Base-by-base conservation (phyloP, 2,329 filamentous ascomycete genomes). In the Fulvia fulva region DNA sequence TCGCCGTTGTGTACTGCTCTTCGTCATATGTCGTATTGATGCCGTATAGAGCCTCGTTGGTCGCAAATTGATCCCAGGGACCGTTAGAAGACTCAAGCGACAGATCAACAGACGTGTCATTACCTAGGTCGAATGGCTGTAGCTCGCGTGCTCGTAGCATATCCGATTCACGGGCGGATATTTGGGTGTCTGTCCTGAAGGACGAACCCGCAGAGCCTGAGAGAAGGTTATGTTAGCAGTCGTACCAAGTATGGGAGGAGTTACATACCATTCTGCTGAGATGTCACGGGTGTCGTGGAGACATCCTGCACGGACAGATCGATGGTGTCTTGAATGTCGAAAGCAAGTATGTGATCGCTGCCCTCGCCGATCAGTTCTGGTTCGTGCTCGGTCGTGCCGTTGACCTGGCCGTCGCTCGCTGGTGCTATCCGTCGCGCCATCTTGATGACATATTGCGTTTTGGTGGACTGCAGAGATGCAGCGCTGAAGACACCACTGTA, bases 11-110 rank as follows among this genome's bases (percentile, higher is more conserved):
- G 77, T 99, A 99, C 45, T 94, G 85, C 67, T 90, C 91, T 75
- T 97, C 94, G 70, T 97, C 87, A 72, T 97, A 99, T 68, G 91
- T 91, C 53, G 89, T 94, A 74, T 86, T 90, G 41, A 95, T 77
- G 34, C 94, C 94, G 70, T 96, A 97, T 28, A 91, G 84, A 56
- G 86, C 83, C 75, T 95, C 90, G 70, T 97, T 97, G 62, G 84
- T 87, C 58, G 90, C 89, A 70, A 99, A 99, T 73, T 99, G 94
- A 72, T 99, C 93, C 94, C 94, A 99, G 6, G 57, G 70, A 58
- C 47, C 65, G 26, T 70, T 73, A 14, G 64, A 57, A 16, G 68
- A 69, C 25, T 74, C 84, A 23, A 97, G 80, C 50, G 88, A 87
- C 64, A 89, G 80, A 69, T 92, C 87, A 25, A 69, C 60, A 3